Evolutionary conservation across 2,329 filamentous ascomycete species (phyloP), one percentile per base, ranked within the genome.

Genomic region (Fusarium sarcochroum): DNA sequence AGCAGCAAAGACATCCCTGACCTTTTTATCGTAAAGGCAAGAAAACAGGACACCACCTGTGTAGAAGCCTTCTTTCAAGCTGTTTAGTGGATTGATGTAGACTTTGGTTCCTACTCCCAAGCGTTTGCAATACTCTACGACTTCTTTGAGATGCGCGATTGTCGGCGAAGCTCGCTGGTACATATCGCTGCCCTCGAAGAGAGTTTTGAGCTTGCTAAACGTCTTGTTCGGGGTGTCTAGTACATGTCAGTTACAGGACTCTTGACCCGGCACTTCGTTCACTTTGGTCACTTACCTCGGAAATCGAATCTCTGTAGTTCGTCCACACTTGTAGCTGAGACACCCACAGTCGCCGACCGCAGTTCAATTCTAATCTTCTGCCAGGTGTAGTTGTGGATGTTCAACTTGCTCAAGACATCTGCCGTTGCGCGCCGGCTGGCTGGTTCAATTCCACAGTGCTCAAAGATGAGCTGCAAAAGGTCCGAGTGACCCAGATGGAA

Each of bases 301-400:
- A 97, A 98, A 77, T 99, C 94, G 76, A 98, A 99, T 7, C 90
- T 89, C 70, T 93, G 89, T 58, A 99, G 84, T 74, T 98, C 95
- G 72, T 98, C 94, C 46, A 99, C 86, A 42, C 93, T 97, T 4
- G 94, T 98, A 14, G 93, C 92, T 5, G 94, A 92, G 18, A 98
- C 87, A 3, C 94, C 93, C 37, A 97, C 88, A 18, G 90, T 80
- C 5, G 93, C 89, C n/a, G 91, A 92, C 38, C 94, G 90, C 54
- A 99, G 85, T 73, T 97, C 93, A 52, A 87, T 89, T 53, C 92
- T 87, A 58, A 98, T 91, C 76, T 93, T 94, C 69, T 91, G 88
- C 91, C 94, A 98, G 1, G 89, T 93, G 77, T 87, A 90, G 63
- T 90, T 89, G 46, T 91, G 87, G 17, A 97, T 91, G 75, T 98